Evolutionary conservation across 805 yeast species (phyloP).

Genomic region (Lipomyces sp.): DNA sequence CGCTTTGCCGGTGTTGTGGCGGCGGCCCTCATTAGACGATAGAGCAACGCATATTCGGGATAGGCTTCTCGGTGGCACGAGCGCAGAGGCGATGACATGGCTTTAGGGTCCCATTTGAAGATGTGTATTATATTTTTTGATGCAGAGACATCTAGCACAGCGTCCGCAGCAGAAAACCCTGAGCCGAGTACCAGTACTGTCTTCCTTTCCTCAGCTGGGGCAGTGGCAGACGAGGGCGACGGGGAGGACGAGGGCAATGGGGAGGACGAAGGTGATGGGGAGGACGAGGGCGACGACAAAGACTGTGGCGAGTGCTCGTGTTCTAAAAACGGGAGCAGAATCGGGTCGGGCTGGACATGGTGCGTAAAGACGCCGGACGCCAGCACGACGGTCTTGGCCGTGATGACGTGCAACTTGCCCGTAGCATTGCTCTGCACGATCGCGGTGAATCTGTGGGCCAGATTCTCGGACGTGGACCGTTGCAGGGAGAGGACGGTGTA

Average conservation of each 20-base stretch:
- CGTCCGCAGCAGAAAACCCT: constrained; percentile 40
- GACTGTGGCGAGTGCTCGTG: too few relatives aligned
- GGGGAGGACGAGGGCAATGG: too few relatives aligned
- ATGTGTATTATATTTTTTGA: constrained; percentile 29
- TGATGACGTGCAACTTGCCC: constrained; percentile 9
- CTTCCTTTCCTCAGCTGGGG: background rate
- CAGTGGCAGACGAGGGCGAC: too few relatives aligned
- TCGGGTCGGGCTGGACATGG: constrained; percentile 24
- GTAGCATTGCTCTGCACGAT: constrained; percentile 16
- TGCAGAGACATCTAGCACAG: constrained; percentile 25
- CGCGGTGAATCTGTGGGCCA: constrained; percentile 8
- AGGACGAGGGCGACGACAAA: too few relatives aligned
- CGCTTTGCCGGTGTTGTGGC: constrained; percentile 2
- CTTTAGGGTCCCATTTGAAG: constrained; percentile 33
- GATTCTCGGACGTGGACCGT: constrained; percentile 10
- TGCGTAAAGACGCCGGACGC: constrained; percentile 35
- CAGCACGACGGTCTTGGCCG: constrained; percentile 22
- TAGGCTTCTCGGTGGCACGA: constrained; percentile 35
- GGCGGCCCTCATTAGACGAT: constrained; percentile 31
- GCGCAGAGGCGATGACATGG: constrained; percentile 33
- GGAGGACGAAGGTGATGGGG: too few relatives aligned
- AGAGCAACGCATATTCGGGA: constrained; percentile 36
- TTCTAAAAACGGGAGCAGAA: constrained; percentile 22
- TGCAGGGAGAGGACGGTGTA: constrained; percentile 26
- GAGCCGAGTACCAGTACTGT: constrained; percentile 34